These are phyloP conservation scores for Cordia subcordata DNA, from an alignment of 257 asterid genomes.

Conservation along the genomic window DNA sequence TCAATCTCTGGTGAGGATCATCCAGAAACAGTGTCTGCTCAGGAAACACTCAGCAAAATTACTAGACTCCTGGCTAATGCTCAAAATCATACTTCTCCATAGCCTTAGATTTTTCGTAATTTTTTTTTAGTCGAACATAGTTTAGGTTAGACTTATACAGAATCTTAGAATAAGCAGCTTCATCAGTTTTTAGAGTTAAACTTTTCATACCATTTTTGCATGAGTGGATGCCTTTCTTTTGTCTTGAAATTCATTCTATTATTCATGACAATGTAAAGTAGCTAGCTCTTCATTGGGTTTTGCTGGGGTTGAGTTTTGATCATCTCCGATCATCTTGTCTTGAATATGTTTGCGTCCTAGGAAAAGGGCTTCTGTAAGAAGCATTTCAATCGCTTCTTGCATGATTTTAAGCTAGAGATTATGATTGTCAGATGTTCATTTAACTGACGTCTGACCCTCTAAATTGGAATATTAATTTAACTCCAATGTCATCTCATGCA, in stretches of 20 bases:
- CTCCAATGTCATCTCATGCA: too few species aligned
- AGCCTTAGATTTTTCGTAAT: slow-evolving; percentile 14
- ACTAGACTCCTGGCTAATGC: slow-evolving; percentile 74
- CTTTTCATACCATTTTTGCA: neutral
- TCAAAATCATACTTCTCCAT: slow-evolving; percentile 56
- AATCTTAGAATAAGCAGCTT: neutral
- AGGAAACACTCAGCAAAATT: slow-evolving; percentile 75
- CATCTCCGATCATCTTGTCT: too few species aligned
- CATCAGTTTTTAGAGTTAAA: neutral
- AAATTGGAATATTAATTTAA: too few species aligned
- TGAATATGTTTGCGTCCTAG: too few species aligned
- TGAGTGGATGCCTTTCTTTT: neutral
- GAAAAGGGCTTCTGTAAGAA: neutral
- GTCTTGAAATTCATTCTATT: neutral
- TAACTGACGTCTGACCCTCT: too few species aligned
- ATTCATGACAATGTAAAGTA: neutral
- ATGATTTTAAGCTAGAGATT: neutral
- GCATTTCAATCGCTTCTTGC: neutral
- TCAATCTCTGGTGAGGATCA: slow-evolving; percentile 90
- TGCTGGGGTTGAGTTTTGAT: too few species aligned
- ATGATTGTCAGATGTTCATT: too few species aligned
- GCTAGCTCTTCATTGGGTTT: neutral
- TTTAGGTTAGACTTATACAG: slow-evolving; percentile 1
- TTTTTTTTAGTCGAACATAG: neutral
- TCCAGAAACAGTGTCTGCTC: slow-evolving; percentile 85